A percentile compares a stretch with the other conserved stretches of the same genome.
These are phyloP conservation scores for Fusarium haematococcum DNA, from an alignment of 2,329 filamentous ascomycete species.

Conservation along the genomic window DNA sequence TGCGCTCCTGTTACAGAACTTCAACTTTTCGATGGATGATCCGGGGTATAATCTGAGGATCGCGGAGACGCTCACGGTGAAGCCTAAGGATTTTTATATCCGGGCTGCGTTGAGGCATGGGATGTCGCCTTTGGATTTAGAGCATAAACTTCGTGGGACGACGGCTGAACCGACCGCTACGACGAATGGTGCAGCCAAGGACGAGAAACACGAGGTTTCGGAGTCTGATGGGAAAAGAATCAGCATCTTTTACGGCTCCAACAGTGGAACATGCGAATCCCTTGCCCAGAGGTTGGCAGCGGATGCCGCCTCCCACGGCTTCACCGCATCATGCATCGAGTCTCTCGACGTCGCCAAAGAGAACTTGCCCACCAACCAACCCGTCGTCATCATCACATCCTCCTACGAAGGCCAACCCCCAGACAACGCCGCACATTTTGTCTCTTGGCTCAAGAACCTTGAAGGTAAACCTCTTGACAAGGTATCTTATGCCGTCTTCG, in stretches of 20 bases:
- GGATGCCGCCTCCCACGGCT: constrained; percentile 67
- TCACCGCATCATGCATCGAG: constrained; percentile 57
- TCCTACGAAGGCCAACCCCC: constrained; percentile 78
- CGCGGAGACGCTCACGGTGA: constrained; percentile 68
- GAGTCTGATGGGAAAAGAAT: constrained; percentile 51
- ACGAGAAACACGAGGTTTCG: background rate
- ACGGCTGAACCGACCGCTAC: constrained; percentile 15
- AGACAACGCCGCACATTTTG: constrained; percentile 75
- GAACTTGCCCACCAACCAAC: constrained; percentile 65
- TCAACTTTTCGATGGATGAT: constrained; percentile 72
- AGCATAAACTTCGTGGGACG: constrained; percentile 43
- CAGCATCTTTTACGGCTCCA: constrained; percentile 75
- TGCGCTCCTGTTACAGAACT: constrained; percentile 73
- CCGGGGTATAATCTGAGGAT: constrained; percentile 65
- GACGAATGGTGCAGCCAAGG: constrained; percentile 15
- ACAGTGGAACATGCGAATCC: constrained; percentile 76
- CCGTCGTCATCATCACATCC: constrained; percentile 72
- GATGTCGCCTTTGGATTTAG: constrained; percentile 52
- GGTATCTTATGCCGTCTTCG: constrained; percentile 73
- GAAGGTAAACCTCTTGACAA: constrained; percentile 58
- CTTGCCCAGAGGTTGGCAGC: constrained; percentile 70
- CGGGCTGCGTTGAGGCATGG: constrained; percentile 63
- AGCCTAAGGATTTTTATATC: constrained; percentile 71
- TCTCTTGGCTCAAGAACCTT: constrained; percentile 69
- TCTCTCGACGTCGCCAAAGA: constrained; percentile 69